phyloP scores from a whole-genome alignment of 2,329 filamentous ascomycete genomes.

The Pseudogymnoascus sp. region DNA sequence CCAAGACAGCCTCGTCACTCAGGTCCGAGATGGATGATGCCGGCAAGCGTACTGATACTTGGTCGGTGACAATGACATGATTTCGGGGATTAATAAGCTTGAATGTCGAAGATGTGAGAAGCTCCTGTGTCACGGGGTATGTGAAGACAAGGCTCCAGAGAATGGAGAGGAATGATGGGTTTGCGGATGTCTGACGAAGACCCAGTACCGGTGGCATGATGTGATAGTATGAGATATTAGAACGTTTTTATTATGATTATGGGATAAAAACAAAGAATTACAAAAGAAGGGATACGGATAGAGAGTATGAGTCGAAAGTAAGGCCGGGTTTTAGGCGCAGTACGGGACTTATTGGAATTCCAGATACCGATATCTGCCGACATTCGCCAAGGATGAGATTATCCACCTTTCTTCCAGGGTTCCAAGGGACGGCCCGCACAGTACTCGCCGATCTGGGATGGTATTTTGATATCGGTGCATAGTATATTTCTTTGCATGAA shows the following conservation, averaged over 20 bases:
- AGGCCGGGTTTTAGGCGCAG: background rate
- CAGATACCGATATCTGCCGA: background rate
- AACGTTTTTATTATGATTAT: background rate
- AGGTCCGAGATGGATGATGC: slow-evolving; percentile 7
- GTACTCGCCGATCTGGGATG: background rate
- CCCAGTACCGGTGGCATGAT: background rate
- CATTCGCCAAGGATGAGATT: background rate
- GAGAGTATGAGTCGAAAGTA: background rate
- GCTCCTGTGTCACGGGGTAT: background rate
- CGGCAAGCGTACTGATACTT: background rate
- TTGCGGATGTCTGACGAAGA: background rate
- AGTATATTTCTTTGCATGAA: background rate
- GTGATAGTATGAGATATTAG: background rate
- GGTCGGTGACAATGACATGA: background rate
- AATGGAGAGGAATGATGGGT: slow-evolving; percentile 1
- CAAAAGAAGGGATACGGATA: background rate
- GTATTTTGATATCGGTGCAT: background rate
- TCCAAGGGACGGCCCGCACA: background rate
- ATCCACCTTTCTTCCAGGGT: background rate
- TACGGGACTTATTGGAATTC: background rate
- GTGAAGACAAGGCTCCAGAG: slow-evolving; percentile 1
- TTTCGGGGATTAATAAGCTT: background rate
- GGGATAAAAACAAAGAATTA: background rate
- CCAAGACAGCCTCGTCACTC: slow-evolving; percentile 15
- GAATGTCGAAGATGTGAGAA: slow-evolving; percentile 1